These are phyloP conservation scores for Boletus tylopilopsis DNA, from an alignment of 768 basidiomycete species.

Conservation along the genomic window DNA sequence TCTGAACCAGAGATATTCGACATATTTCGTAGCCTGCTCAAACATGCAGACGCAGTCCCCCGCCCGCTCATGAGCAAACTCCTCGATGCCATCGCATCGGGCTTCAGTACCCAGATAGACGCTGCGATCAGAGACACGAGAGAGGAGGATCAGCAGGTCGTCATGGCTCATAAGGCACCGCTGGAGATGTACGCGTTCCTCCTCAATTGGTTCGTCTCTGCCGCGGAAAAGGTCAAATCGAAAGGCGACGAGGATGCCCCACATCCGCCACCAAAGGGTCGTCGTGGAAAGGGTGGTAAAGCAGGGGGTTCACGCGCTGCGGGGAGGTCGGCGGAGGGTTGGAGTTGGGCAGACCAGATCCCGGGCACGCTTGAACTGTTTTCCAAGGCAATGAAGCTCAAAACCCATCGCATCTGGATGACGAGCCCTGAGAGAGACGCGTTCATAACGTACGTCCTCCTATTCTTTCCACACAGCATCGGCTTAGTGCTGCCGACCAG, in stretches of 20 bases:
- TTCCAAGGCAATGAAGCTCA: conserved; percentile 64
- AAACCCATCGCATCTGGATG: conserved; percentile 83
- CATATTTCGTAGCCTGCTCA: conserved; percentile 77
- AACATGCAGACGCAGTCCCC: conserved; percentile 60
- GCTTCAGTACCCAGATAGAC: conserved; percentile 70
- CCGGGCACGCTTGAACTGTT: conserved; percentile 66
- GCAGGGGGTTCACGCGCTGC: conserved; percentile 37
- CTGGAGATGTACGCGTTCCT: conserved; percentile 93
- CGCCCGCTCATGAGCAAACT: conserved; percentile 76
- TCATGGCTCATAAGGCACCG: conserved; percentile 61
- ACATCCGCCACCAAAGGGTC: conserved; percentile 43
- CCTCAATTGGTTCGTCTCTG: conserved; percentile 84
- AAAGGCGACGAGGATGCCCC: conserved; percentile 45
- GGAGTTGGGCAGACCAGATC: conserved; percentile 81
- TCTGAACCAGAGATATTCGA: conserved; percentile 69
- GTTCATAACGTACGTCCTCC: conserved; percentile 60
- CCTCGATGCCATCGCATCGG: conserved; percentile 81
- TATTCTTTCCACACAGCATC: neutral
- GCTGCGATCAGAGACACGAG: conserved; percentile 66
- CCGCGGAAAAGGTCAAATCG: conserved; percentile 72
- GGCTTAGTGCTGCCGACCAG: conserved; percentile 35
- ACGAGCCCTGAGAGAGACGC: conserved; percentile 82
- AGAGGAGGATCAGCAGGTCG: conserved; percentile 59
- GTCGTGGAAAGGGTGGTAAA: conserved; percentile 61
- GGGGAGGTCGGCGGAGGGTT: conserved; percentile 44